Base-by-base conservation (phyloP, 2,329 filamentous ascomycete species). In the Colletotrichum falcatum region DNA sequence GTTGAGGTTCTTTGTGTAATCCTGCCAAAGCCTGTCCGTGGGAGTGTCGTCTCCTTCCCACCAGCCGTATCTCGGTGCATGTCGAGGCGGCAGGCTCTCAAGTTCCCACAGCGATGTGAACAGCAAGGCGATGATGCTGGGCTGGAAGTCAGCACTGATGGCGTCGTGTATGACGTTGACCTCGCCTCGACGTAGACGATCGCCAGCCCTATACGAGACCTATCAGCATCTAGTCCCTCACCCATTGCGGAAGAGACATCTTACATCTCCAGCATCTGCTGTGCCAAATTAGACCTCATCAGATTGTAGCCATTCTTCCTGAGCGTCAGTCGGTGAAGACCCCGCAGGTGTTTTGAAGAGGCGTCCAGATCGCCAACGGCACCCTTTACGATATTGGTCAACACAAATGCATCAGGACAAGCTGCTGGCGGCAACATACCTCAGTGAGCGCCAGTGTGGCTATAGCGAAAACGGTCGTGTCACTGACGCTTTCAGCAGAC, bases 371-470 rank as follows among this genome's bases (percentile, higher is more conserved):
- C 83, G 58, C 82, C 82, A 63, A 84, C 77, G 6, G 82, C 81
- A 48, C 83, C 83, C 82, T 84, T 30, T 16, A 35, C 37, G 26
- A 14, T 12, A 42, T 56, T 23, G 61, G 54, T 18, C 35, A 61
- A n/a, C 23, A 20, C 6, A 6, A 9, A 3, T 39, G n/a, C n/a
- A 14, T 39, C 26, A 42, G 5, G 12, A 33, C 35, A 2, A 11
- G n/a, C 23, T 35, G n/a, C 20, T 9, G 59, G 18, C 8, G 6
- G 9, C 16, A 35, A 11, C 73, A 56, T 77, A 84, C 83, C 78
- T 85, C 83, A 56, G 83, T 81, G 35, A 85, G 74, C 53, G 83
- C 82, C 26, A 85, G 79, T 46, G 80, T 82, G 39, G 82, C 82
- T 46, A 85, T 82, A 1, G 83, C 82, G 64, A 83, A 76, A 74